These are phyloP conservation scores for Sequoiadendron giganteum DNA, from an alignment of 75 land plant genomes.

Conservation along the genomic window DNA sequence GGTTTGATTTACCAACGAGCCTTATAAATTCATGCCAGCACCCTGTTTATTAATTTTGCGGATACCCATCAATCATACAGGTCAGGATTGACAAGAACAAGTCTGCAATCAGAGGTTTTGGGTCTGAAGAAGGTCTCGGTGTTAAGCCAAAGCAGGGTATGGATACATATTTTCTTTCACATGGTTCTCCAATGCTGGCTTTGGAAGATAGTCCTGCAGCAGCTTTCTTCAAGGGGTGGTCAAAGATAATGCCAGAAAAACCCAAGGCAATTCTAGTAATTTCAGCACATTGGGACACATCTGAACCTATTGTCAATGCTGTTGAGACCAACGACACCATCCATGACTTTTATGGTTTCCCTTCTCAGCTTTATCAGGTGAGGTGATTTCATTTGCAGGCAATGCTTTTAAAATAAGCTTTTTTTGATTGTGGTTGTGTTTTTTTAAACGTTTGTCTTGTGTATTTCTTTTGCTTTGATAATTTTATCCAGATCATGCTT, in stretches of 20 bases:
- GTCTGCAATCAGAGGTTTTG: neutral
- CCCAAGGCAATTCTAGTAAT: constrained; percentile 73
- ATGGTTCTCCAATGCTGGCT: constrained; percentile 74
- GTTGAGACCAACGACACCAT: constrained; percentile 46
- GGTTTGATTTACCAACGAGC: no score
- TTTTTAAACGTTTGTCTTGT: neutral
- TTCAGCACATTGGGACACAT: constrained; percentile 86
- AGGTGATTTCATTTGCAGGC: neutral
- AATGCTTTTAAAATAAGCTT: neutral
- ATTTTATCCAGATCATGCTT: neutral
- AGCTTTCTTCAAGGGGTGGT: constrained; percentile 46
- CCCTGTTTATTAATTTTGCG: neutral
- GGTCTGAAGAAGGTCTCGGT: neutral
- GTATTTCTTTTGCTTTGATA: neutral
- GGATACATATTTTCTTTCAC: constrained; percentile 75
- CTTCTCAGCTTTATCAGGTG: constrained; percentile 72
- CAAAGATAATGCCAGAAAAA: constrained; percentile 18
- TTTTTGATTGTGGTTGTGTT: neutral
- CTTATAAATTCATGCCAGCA: no score
- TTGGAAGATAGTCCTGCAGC: constrained; percentile 56
- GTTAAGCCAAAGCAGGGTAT: neutral
- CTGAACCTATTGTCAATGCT: constrained; percentile 50
- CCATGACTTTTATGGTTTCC: constrained; percentile 79
- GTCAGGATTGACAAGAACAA: neutral
- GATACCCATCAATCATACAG: neutral